Percentiles rank a stretch among this genome's conserved stretches.
phyloP scores from a whole-genome alignment of 2,329 filamentous ascomycete genomes.

The Colletotrichum plurivorum region DNA sequence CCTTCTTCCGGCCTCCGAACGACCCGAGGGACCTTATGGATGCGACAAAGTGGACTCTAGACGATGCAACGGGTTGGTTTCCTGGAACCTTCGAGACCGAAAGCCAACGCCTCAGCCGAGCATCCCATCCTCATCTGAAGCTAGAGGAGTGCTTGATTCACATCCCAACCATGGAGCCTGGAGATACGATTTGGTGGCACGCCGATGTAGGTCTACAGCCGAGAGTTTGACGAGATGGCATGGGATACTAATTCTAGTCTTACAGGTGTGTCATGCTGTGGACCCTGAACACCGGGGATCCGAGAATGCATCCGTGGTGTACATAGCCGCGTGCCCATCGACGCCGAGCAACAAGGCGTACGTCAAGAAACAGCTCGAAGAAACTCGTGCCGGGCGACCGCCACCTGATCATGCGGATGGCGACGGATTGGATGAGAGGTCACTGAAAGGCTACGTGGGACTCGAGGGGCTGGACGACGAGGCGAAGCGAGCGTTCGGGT shows the following conservation, averaged over 20 bases:
- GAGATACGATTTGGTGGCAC: conserved; percentile 59
- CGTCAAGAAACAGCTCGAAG: conserved; percentile 42
- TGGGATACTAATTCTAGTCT: background rate
- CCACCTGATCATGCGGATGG: conserved; percentile 59
- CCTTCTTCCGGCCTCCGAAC: conserved; percentile 55
- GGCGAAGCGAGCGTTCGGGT: conserved; percentile 31
- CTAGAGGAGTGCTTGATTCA: conserved; percentile 54
- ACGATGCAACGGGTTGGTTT: conserved; percentile 50
- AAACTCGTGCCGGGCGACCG: conserved; percentile 56
- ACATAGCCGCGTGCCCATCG: conserved; percentile 53
- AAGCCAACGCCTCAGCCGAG: conserved; percentile 53
- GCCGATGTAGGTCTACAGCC: conserved; percentile 50
- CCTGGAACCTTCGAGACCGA: conserved; percentile 52
- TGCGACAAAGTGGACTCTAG: conserved; percentile 53
- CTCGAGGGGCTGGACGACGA: conserved; percentile 3
- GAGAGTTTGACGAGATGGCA: background rate
- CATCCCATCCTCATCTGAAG: conserved; percentile 55
- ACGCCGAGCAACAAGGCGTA: conserved; percentile 46
- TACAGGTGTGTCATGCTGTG: conserved; percentile 55
- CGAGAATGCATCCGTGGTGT: conserved; percentile 51
- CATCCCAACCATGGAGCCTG: conserved; percentile 54
- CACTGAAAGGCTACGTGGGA: conserved; percentile 28
- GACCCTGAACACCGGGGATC: conserved; percentile 53
- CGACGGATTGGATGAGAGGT: conserved; percentile 43
- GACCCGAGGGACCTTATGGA: conserved; percentile 50